Evolutionary conservation across 495 filamentous ascomycete genomes (phyloP).

Genomic region (Podospora pseudoanserina): DNA sequence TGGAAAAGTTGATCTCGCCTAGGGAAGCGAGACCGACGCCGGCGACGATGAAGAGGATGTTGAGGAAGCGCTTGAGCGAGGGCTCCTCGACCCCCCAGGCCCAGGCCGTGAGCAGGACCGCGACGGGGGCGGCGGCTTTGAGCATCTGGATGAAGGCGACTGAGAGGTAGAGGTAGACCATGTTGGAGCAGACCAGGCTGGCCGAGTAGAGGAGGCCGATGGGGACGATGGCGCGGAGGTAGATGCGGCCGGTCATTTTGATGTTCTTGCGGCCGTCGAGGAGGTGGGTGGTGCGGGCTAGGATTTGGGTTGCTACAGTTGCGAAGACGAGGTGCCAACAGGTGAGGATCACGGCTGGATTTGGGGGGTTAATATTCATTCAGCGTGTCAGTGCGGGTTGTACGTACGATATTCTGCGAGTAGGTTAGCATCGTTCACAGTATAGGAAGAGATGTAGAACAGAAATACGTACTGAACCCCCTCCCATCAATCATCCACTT

Average conservation of each 20-base stretch:
- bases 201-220: slow-evolving; percentile 71
- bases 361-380: slow-evolving; percentile 11
- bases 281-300: slow-evolving; percentile 62
- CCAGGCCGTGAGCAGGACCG: slow-evolving; percentile 65
- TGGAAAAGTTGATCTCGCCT: slow-evolving; percentile 71
- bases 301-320: slow-evolving; percentile 67
- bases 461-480: slow-evolving; percentile 67
- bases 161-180: slow-evolving; percentile 70
- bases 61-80: slow-evolving; percentile 57
- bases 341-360: slow-evolving; percentile 55
- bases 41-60: slow-evolving; percentile 69
- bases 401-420: slow-evolving; percentile 33
- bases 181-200: slow-evolving; percentile 68
- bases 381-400: neutral
- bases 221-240: slow-evolving; percentile 67
- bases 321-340: slow-evolving; percentile 76
- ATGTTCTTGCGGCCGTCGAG: slow-evolving; percentile 66
- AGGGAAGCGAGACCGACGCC: slow-evolving; percentile 70
- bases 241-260: slow-evolving; percentile 65
- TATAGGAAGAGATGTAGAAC: neutral
- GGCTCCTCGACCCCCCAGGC: slow-evolving; percentile 58
- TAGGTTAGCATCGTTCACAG: slow-evolving; percentile 18
- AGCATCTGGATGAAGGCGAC: slow-evolving; percentile 83
- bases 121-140: slow-evolving; percentile 69
- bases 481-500: slow-evolving; percentile 78